Evolutionary conservation across 176 grass and related monocot genomes (phyloP).

Genomic region (Carex cristatella): DNA sequence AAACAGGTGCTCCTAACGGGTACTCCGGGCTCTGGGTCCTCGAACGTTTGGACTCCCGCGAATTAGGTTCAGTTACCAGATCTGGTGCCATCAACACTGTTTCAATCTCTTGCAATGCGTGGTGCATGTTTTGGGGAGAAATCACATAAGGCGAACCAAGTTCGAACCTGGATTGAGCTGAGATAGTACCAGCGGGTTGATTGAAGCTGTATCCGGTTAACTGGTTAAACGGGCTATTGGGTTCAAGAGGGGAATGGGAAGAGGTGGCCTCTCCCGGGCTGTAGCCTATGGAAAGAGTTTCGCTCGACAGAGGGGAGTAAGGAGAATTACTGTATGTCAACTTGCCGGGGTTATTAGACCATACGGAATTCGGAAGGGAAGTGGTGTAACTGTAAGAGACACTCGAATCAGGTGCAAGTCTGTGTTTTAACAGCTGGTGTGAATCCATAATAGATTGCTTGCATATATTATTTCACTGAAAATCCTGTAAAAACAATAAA

Average conservation of each 20-base stretch:
- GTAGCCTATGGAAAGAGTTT: conserved; percentile 48
- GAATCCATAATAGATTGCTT: conserved; percentile 78
- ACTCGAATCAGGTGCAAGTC: conserved; percentile 31
- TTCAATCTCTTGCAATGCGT: conserved; percentile 76
- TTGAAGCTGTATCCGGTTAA: neutral
- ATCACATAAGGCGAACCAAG: conserved; percentile 33
- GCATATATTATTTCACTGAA: conserved; percentile 11
- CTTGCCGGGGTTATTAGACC: conserved; percentile 29
- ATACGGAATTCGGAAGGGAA: conserved; percentile 47
- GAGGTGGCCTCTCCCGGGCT: conserved; percentile 66
- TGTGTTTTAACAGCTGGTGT: conserved; percentile 66
- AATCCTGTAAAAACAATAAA: conserved; percentile 33
- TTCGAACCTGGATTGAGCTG: conserved; percentile 35
- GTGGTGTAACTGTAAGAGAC: conserved; percentile 53
- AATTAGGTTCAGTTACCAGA: conserved; percentile 43
- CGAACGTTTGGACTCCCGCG: conserved; percentile 43
- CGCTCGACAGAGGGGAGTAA: conserved; percentile 57
- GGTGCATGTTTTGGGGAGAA: conserved; percentile 71
- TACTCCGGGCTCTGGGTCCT: conserved; percentile 57
- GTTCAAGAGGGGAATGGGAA: conserved; percentile 62
- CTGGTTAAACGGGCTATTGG: conserved; percentile 41
- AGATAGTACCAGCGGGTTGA: conserved; percentile 14
- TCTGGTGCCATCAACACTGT: conserved; percentile 95
- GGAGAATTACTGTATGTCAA: conserved; percentile 52
- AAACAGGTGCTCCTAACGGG: neutral